These are phyloP conservation scores for Monilinia polystroma DNA, from an alignment of 2,329 filamentous ascomycete species.

Conservation along the genomic window DNA sequence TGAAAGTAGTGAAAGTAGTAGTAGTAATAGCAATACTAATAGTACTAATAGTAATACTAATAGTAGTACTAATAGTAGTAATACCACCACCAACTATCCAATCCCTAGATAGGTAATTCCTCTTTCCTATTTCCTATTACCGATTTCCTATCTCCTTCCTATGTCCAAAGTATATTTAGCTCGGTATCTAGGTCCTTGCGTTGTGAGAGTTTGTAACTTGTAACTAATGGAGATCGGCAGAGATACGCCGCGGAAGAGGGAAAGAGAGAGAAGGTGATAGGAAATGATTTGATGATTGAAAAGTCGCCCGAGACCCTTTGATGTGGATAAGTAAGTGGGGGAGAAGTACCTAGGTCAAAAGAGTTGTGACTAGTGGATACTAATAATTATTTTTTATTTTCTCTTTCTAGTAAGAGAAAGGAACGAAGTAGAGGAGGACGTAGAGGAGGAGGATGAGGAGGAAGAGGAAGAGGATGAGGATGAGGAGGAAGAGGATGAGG, in stretches of 20 bases:
- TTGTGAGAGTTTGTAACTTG: background rate
- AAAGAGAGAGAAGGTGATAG: background rate
- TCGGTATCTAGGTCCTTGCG: constrained; percentile 19
- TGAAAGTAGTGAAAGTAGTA: no score
- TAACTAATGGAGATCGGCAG: constrained; percentile 17
- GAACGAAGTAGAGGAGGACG: background rate
- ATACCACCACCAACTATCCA: no score
- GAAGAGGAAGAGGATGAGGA: background rate
- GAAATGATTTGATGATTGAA: constrained; percentile 5
- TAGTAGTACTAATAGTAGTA: no score
- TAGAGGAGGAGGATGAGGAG: background rate
- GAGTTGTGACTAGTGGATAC: constrained; percentile 12
- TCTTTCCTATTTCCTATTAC: no score
- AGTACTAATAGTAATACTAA: no score
- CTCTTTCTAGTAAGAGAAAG: background rate
- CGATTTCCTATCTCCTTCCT: no score
- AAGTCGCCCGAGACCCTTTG: constrained; percentile 1
- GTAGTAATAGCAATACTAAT: no score
- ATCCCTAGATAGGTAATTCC: no score
- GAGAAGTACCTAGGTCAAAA: background rate
- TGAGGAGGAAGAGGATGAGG: background rate
- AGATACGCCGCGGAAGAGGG: constrained; percentile 17
- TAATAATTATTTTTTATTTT: background rate
- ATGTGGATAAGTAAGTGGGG: constrained; percentile 16
- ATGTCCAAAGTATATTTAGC: background rate